Evolutionary conservation across 371 early-diverging fungal genomes (phyloP).

Genomic region (Rhizomucor miehei): DNA sequence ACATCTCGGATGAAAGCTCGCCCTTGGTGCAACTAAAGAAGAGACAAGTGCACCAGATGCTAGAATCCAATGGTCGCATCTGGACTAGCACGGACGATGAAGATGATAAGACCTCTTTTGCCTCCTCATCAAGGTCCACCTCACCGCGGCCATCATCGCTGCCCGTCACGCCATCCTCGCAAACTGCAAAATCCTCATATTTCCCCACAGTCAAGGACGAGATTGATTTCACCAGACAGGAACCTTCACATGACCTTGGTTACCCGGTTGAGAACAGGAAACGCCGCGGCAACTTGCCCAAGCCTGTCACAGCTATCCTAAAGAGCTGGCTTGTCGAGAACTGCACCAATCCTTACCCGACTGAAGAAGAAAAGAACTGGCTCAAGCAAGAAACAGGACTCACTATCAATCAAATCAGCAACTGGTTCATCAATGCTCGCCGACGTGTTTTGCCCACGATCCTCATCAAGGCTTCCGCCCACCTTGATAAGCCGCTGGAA

Average conservation of each 20-base stretch:
- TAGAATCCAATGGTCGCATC: slow-evolving; percentile 12
- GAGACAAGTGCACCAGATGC: slow-evolving; percentile 16
- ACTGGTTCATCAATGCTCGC: slow-evolving; percentile 85
- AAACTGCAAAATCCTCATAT: neutral
- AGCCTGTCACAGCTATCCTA: slow-evolving; percentile 54
- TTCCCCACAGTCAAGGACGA: neutral
- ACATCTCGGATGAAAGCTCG: slow-evolving; percentile 3
- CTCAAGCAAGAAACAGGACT: slow-evolving; percentile 81
- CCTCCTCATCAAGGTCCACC: neutral
- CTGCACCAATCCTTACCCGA: slow-evolving; percentile 73
- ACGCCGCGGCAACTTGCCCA: slow-evolving; percentile 55
- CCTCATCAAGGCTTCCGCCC: slow-evolving; percentile 9
- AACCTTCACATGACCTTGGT: slow-evolving; percentile 12
- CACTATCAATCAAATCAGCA: slow-evolving; percentile 76
- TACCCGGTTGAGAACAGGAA: slow-evolving; percentile 5
- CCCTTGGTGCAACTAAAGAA: slow-evolving; percentile 9
- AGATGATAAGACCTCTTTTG: neutral
- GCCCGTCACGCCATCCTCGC: slow-evolving; percentile 2
- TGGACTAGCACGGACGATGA: slow-evolving; percentile 7
- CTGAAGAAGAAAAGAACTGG: slow-evolving; percentile 81
- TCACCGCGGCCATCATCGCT: slow-evolving; percentile 1
- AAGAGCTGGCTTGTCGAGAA: slow-evolving; percentile 71
- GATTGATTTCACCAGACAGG: slow-evolving; percentile 8
- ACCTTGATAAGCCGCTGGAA: slow-evolving; percentile 6
- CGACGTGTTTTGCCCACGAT: slow-evolving; percentile 50